Evolutionary conservation across 2,329 filamentous ascomycete species (phyloP).

Genomic region (Blumeria hordei): DNA sequence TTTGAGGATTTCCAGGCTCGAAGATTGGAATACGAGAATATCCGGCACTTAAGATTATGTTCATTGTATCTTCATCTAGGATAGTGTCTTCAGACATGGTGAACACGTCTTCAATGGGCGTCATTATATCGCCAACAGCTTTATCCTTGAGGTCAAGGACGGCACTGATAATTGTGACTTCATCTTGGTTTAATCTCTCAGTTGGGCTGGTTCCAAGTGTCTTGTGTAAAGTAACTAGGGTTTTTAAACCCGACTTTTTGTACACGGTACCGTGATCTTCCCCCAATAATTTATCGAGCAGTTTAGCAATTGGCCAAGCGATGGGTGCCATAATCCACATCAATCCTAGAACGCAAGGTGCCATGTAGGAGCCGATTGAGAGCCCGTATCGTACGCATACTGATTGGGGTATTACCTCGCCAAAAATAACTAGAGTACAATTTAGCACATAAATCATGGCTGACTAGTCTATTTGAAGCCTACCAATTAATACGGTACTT

Average conservation of each 20-base stretch:
- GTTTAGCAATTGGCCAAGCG: conserved; percentile 84
- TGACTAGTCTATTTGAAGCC: conserved; percentile 8
- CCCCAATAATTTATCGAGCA: conserved; percentile 79
- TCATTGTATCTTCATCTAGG: conserved; percentile 82
- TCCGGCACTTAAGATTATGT: conserved; percentile 73
- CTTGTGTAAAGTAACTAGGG: conserved; percentile 81
- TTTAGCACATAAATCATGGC: conserved; percentile 8
- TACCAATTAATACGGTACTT: conserved; percentile 84
- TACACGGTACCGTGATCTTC: conserved; percentile 92
- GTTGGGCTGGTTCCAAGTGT: conserved; percentile 60
- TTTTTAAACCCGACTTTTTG: conserved; percentile 95
- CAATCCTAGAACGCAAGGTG: conserved; percentile 59
- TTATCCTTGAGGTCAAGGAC: conserved; percentile 94
- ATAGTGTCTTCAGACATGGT: conserved; percentile 90
- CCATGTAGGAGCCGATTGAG: conserved; percentile 83
- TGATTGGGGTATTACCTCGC: conserved; percentile 87
- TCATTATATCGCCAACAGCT: conserved; percentile 89
- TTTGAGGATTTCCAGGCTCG: conserved; percentile 54
- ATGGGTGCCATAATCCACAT: conserved; percentile 86
- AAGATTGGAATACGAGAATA: conserved; percentile 95
- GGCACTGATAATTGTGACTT: conserved; percentile 95
- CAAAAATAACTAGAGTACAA: conserved; percentile 59
- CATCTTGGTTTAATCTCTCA: conserved; percentile 83
- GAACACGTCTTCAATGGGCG: conserved; percentile 92
- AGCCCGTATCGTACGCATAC: conserved; percentile 90